Base-by-base conservation (phyloP, 352 stramenopile species). In the Pythium phragmiticola region DNA sequence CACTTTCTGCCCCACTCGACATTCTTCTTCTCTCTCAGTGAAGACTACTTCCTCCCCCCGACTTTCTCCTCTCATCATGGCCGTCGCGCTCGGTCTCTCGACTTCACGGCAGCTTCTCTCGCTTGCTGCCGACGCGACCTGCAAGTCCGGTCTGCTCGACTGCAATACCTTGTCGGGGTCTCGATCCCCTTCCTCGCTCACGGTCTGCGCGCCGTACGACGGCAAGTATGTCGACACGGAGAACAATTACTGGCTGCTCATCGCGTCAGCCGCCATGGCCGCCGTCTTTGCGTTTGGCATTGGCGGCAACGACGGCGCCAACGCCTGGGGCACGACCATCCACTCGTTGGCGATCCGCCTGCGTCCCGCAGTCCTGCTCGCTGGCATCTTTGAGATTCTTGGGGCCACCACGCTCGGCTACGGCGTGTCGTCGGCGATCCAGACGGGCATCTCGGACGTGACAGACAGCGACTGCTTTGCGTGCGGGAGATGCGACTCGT, bases 301-400 rank as follows among this genome's bases (percentile, higher is more conserved):
- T 56, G 88, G 87, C 49, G 87, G 79, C 5, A 96, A 96, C 73
- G 87, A 96, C 76, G 88, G 89, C 34, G 88, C 83, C 19, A 97
- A 96, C 57, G 82, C 88, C 17, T 96, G 94, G 71, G 87, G 69
- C 16, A 94, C 87, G 36, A 82, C 78, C 1, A 82, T 97, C 23
- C 73, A 88, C 55, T 79, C 92, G 53, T 66, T 65, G 28, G 82
- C 84, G 21, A 69, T 97, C 26, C 90, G 77, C 11, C 63, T 95
- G 17, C 80, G 71, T 86, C 60, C 28, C 9, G 87, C 87, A 7
- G 78, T 93, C 21, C 23, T 95, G 13, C 66, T 96, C 17, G 87
- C 82, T 6, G 67, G 64, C 4, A 69, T 96, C 33, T 92, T 88
- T 56, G 89, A 97, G 58, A 88, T 93, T 43, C 57, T 77, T 13